Percentiles rank a stretch among this genome's conserved stretches.
Conservation (phyloP, 306 rosid species). For the Aeschynomene evenia region DNA sequence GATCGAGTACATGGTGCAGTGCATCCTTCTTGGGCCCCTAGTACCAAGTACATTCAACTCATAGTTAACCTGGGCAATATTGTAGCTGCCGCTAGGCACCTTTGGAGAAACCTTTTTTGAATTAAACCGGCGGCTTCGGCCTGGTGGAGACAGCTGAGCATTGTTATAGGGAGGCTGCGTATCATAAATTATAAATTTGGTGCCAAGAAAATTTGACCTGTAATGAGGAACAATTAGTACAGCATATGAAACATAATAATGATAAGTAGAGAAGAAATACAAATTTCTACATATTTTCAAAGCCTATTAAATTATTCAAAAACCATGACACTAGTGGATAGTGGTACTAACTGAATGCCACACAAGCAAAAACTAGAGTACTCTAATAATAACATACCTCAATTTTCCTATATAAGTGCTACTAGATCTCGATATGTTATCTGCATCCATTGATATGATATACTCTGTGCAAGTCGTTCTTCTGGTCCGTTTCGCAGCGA, state of each 20-base stretch:
- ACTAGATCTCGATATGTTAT: slow-evolving; percentile 88
- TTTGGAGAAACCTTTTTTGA: slow-evolving; percentile 93
- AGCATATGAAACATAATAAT: background rate
- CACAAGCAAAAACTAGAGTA: background rate
- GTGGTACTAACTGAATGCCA: background rate
- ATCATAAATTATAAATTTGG: slow-evolving; percentile 90
- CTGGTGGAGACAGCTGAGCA: slow-evolving; percentile 70
- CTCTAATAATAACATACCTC: slow-evolving; percentile 49
- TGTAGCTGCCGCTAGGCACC: slow-evolving; percentile 91
- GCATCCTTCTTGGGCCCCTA: slow-evolving; percentile 94
- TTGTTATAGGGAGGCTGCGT: slow-evolving; percentile 82
- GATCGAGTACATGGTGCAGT: slow-evolving; percentile 81
- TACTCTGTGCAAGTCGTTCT: slow-evolving; percentile 93
- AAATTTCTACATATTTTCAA: background rate
- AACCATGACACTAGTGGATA: background rate
- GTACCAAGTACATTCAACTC: slow-evolving; percentile 95
- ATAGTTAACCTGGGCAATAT: slow-evolving; percentile 80
- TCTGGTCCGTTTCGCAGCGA: slow-evolving; percentile 85
- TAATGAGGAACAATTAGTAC: slow-evolving; percentile 8
- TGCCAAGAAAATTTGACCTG: slow-evolving; percentile 98
- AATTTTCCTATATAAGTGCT: slow-evolving; percentile 86
- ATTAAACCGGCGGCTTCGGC: slow-evolving; percentile 80
- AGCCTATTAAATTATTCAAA: background rate
- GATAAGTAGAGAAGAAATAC: background rate
- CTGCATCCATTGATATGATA: slow-evolving; percentile 87